These are phyloP conservation scores for Forsythia suspensa DNA, from an alignment of 257 asterid species.

Conservation along the genomic window DNA sequence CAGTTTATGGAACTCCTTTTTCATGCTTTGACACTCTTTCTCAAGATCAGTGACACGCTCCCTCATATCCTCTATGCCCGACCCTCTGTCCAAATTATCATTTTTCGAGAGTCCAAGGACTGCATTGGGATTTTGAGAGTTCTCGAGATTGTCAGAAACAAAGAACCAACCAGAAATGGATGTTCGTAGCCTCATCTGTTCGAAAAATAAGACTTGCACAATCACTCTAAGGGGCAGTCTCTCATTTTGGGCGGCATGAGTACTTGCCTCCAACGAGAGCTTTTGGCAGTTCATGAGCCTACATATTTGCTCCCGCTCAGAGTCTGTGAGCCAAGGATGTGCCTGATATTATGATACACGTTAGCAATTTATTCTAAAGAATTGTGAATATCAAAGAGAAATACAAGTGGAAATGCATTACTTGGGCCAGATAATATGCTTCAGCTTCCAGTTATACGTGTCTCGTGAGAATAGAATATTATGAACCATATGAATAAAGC, in stretches of 20 bases:
- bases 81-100: background rate
- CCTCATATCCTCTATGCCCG: conserved; percentile 60
- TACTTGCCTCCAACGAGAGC: conserved; percentile 89
- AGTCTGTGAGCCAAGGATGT: conserved; percentile 82
- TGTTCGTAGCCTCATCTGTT: conserved; percentile 80
- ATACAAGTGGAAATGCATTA: background rate
- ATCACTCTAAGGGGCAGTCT: conserved; percentile 85
- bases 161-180: conserved; percentile 90
- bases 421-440: too few species aligned
- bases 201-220: conserved; percentile 84
- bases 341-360: conserved; percentile 41
- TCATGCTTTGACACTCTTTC: conserved; percentile 80
- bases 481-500: background rate
- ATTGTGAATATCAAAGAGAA: background rate
- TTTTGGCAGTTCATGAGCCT: conserved; percentile 85
- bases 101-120: conserved; percentile 35
- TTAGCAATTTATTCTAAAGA: background rate
- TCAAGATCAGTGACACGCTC: conserved; percentile 74
- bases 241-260: conserved; percentile 92
- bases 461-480: background rate
- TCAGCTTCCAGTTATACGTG: too few species aligned
- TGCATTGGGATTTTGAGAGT: conserved; percentile 51
- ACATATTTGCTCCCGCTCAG: conserved; percentile 76
- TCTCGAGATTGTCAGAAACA: conserved; percentile 70
- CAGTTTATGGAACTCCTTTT: conserved; percentile 64